A percentile compares a stretch with the other conserved stretches of the same genome.
phyloP scores from a whole-genome alignment of 2,329 filamentous ascomycete genomes.

The Niveomyces coronatus region DNA sequence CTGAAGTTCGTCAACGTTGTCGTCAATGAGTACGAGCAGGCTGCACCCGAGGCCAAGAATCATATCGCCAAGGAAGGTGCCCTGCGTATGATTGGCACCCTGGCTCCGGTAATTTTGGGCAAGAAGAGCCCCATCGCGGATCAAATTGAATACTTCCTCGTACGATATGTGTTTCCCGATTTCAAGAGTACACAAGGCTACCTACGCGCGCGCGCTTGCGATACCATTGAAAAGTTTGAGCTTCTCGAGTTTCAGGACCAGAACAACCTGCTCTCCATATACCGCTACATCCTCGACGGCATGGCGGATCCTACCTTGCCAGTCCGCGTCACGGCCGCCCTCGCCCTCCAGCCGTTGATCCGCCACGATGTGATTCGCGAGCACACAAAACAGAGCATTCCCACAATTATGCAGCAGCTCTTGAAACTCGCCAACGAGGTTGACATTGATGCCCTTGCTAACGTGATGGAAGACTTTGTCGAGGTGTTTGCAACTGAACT shows the following conservation, averaged over 20 bases:
- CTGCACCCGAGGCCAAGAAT: slow-evolving; percentile 81
- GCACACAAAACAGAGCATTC: slow-evolving; percentile 96
- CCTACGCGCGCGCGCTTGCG: slow-evolving; percentile 86
- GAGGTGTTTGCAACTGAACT: slow-evolving; percentile 97
- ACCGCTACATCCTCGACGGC: slow-evolving; percentile 90
- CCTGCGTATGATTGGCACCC: slow-evolving; percentile 89
- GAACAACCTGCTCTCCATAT: slow-evolving; percentile 91
- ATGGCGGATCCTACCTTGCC: slow-evolving; percentile 93
- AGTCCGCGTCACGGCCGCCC: slow-evolving; percentile 84
- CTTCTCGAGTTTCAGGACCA: slow-evolving; percentile 93
- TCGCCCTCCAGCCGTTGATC: slow-evolving; percentile 91
- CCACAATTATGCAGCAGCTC: slow-evolving; percentile 98
- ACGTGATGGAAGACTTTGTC: slow-evolving; percentile 99
- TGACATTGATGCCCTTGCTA: slow-evolving; percentile 91
- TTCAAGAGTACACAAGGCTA: slow-evolving; percentile 90
- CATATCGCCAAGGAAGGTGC: slow-evolving; percentile 94
- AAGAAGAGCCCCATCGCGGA: slow-evolving; percentile 98
- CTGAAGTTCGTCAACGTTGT: slow-evolving; percentile 91
- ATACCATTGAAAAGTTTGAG: slow-evolving; percentile 97
- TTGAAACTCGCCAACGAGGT: slow-evolving; percentile 96
- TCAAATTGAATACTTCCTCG: slow-evolving; percentile 97
- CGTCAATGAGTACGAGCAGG: slow-evolving; percentile 83
- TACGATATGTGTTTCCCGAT: slow-evolving; percentile 95
- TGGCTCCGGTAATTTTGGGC: slow-evolving; percentile 86
- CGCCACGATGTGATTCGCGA: slow-evolving; percentile 87